phyloP scores from a whole-genome alignment of 192 early-diverging fungal genomes.

The Coemansia sp. region DNA sequence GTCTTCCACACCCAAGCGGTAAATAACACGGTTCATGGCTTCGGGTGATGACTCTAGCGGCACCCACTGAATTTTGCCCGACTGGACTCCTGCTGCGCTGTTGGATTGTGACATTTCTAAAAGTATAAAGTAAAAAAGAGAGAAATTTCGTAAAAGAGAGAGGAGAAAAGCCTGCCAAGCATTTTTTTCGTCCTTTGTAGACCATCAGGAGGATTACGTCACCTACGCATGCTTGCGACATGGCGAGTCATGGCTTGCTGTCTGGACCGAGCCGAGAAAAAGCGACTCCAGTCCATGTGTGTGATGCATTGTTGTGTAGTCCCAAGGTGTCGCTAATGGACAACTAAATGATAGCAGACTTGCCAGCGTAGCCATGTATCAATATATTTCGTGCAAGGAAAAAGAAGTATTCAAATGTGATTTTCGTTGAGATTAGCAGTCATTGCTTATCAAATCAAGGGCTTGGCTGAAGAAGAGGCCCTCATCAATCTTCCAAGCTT shows the following conservation, averaged over 20 bases:
- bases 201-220: background rate
- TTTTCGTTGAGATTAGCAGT: background rate
- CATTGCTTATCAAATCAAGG: background rate
- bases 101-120: constrained; percentile 6
- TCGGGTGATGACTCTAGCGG: constrained; percentile 92
- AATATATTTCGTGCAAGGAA: too few species aligned
- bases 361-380: too few species aligned
- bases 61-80: constrained; percentile 66
- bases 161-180: background rate
- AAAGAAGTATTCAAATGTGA: too few species aligned
- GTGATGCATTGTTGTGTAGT: too few species aligned
- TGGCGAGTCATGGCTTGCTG: background rate
- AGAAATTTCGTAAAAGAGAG: background rate
- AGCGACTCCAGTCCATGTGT: too few species aligned
- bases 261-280: background rate
- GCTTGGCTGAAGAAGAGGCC: background rate
- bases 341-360: too few species aligned
- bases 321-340: too few species aligned
- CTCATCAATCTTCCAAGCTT: too few species aligned
- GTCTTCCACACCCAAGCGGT: constrained; percentile 68
- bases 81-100: background rate
- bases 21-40: constrained; percentile 68
- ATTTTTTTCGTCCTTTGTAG: background rate
- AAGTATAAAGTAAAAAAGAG: background rate
- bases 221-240: background rate